phyloP scores from a whole-genome alignment of 108 stramenopile genomes.

The Cyclotella baltica region DNA sequence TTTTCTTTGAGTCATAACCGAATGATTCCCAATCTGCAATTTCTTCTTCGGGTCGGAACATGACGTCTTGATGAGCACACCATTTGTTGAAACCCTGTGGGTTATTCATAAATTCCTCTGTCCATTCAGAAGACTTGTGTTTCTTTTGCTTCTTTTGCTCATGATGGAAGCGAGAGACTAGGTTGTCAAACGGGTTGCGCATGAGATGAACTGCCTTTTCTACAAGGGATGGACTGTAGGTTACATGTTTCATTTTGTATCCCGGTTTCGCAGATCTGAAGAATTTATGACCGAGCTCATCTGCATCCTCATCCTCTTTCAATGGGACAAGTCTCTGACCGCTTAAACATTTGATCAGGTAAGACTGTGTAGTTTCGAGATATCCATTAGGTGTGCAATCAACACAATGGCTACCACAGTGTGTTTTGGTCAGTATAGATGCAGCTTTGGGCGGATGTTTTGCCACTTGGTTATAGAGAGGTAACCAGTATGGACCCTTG shows the following conservation, averaged over 20 bases:
- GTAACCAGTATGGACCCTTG: slow-evolving; percentile 46
- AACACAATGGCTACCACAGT: slow-evolving; percentile 74
- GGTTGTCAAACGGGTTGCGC: slow-evolving; percentile 77
- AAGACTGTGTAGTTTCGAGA: slow-evolving; percentile 47
- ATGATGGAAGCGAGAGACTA: slow-evolving; percentile 72
- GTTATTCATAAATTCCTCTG: slow-evolving; percentile 38
- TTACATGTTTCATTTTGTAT: slow-evolving; percentile 37
- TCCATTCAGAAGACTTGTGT: slow-evolving; percentile 29
- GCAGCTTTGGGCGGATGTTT: slow-evolving; percentile 24
- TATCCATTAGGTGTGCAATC: slow-evolving; percentile 66
- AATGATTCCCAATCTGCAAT: slow-evolving; percentile 25
- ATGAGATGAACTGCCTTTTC: slow-evolving; percentile 64
- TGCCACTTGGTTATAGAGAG: slow-evolving; percentile 18
- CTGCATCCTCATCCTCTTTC: slow-evolving; percentile 14
- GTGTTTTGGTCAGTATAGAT: slow-evolving; percentile 83
- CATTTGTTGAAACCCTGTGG: slow-evolving; percentile 62
- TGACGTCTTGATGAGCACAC: slow-evolving; percentile 61
- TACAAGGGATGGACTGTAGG: slow-evolving; percentile 56
- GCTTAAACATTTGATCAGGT: slow-evolving; percentile 36
- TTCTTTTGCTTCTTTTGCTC: slow-evolving; percentile 53
- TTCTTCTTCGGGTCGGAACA: slow-evolving; percentile 26
- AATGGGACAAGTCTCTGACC: slow-evolving; percentile 33
- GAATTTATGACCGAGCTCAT: background rate
- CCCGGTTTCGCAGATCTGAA: slow-evolving; percentile 10
- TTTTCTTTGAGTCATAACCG: slow-evolving; percentile 24